These are phyloP conservation scores for Dioszegia crocea DNA, from an alignment of 768 basidiomycete species.

Conservation along the genomic window DNA sequence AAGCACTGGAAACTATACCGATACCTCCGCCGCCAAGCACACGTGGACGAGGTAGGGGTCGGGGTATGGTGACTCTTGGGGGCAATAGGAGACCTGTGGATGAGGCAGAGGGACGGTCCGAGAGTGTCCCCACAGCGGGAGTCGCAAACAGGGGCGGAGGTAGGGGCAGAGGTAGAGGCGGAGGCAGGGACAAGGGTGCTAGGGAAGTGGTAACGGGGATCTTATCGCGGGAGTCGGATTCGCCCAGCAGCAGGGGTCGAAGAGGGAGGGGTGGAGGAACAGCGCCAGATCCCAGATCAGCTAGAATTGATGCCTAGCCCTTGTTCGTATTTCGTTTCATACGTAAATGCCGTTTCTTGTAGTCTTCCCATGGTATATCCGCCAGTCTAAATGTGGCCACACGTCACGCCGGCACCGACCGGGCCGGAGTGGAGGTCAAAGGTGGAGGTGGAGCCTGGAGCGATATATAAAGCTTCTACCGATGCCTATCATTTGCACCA, in stretches of 20 bases:
- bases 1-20: no score
- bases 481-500: no score
- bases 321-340: no score
- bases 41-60: constrained; percentile 6
- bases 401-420: background rate
- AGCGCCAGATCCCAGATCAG: background rate
- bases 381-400: no score
- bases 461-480: no score
- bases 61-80: constrained; percentile 9
- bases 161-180: constrained; percentile 4
- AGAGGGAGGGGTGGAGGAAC: background rate
- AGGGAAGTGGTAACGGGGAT: background rate
- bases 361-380: no score
- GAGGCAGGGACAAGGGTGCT: constrained; percentile 16
- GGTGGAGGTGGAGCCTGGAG: no score
- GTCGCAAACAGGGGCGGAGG: background rate
- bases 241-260: background rate
- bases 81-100: background rate
- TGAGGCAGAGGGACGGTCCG: background rate
- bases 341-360: no score
- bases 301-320: constrained; percentile 2
- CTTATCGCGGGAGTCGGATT: background rate
- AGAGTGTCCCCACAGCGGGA: no score
- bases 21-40: no score
- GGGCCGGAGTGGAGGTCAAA: no score